Evolutionary conservation across 768 basidiomycete species (phyloP).

Genomic region (Mrakia blollopis): DNA sequence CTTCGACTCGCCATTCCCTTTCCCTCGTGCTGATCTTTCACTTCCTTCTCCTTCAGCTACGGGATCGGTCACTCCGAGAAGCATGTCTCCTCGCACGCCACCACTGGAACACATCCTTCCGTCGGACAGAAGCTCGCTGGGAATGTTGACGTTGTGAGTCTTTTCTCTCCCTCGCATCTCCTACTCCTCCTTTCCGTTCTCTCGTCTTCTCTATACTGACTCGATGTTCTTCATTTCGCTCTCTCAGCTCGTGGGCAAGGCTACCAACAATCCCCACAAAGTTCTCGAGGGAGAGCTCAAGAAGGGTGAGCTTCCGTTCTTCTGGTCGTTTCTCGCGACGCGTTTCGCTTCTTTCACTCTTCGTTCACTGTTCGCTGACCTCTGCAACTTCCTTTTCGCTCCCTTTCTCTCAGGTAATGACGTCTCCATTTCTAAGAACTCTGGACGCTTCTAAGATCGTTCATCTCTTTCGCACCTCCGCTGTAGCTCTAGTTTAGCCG

Average conservation of each 20-base stretch:
- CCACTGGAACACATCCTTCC: background rate
- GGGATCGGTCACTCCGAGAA: background rate
- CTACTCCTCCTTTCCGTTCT: background rate
- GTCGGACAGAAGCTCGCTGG: background rate
- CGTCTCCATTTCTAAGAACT: background rate
- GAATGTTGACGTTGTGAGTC: background rate
- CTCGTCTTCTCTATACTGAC: background rate
- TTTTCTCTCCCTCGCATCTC: background rate
- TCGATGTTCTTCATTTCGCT: background rate
- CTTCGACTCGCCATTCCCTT: background rate
- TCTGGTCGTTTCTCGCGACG: background rate
- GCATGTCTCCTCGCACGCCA: background rate
- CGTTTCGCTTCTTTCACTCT: background rate
- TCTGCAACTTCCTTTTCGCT: background rate
- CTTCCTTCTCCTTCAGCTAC: background rate
- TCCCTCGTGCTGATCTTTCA: background rate
- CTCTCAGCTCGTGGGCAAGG: background rate
- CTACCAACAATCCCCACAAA: constrained; percentile 12
- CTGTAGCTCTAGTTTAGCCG: background rate
- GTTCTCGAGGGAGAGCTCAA: background rate
- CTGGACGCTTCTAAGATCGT: background rate
- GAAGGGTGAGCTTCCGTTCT: background rate
- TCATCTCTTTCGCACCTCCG: background rate
- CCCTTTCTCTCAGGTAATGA: background rate
- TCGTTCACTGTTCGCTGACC: background rate